These are phyloP conservation scores for Hericium erinaceus DNA, from an alignment of 768 basidiomycete genomes.

Conservation along the genomic window DNA sequence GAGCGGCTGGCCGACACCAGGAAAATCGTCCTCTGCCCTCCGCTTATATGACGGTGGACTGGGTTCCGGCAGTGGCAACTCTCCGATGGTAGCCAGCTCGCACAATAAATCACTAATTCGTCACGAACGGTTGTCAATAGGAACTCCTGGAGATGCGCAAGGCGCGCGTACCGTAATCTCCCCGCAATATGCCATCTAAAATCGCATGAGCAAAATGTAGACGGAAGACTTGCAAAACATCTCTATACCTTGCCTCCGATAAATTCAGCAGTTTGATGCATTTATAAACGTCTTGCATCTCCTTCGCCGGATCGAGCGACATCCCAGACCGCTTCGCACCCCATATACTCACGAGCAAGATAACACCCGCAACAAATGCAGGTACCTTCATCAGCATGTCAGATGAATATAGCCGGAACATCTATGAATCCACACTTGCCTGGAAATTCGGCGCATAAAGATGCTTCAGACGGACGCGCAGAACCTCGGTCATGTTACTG, in stretches of 20 bases:
- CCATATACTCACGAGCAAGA: constrained; percentile 50
- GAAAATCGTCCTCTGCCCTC: no score
- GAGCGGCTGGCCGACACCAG: no score
- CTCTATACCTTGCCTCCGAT: constrained; percentile 8
- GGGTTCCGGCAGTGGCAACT: background rate
- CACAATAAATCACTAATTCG: constrained; percentile 7
- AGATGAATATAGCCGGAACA: constrained; percentile 5
- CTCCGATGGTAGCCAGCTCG: constrained; percentile 1
- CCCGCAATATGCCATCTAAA: constrained; percentile 7
- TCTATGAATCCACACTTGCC: background rate
- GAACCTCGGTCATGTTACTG: constrained; percentile 32
- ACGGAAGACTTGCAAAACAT: background rate
- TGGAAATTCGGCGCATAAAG: constrained; percentile 10
- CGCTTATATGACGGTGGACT: background rate
- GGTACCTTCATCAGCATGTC: constrained; percentile 12
- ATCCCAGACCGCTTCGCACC: constrained; percentile 36
- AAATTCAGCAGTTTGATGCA: constrained; percentile 28
- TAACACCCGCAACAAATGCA: constrained; percentile 39
- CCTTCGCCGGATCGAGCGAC: constrained; percentile 30
- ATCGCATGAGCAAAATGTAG: background rate
- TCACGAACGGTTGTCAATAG: no score
- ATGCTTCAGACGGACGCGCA: constrained; percentile 15
- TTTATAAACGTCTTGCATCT: constrained; percentile 42
- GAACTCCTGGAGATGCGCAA: no score
- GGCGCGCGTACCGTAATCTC: constrained; percentile 6